A percentile compares a stretch with the other conserved stretches of the same genome.
phyloP scores from a whole-genome alignment of 1,284 basidiomycete genomes.

The Ceratobasidium sp. region DNA sequence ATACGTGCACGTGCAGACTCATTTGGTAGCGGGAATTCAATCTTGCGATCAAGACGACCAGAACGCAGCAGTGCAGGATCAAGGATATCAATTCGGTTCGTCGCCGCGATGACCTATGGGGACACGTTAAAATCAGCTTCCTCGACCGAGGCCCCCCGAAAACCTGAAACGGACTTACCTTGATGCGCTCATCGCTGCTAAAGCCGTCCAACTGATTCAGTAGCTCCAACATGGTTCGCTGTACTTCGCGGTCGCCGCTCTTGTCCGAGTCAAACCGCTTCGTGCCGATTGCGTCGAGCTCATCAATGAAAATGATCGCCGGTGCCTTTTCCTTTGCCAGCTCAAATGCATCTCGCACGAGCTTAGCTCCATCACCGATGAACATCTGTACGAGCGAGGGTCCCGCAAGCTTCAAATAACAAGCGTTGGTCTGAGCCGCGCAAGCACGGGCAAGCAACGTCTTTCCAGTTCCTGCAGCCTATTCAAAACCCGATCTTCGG shows the following conservation, averaged over 20 bases:
- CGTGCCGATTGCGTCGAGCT: constrained; percentile 80
- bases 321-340: constrained; percentile 80
- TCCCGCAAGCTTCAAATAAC: constrained; percentile 80
- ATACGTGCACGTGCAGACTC: constrained; percentile 76
- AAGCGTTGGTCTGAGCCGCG: constrained; percentile 81
- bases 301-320: constrained; percentile 83
- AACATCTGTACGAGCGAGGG: constrained; percentile 84
- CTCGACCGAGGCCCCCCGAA: constrained; percentile 15
- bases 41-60: constrained; percentile 78
- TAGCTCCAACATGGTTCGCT: constrained; percentile 80
- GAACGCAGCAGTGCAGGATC: constrained; percentile 79
- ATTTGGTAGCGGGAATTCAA: constrained; percentile 80
- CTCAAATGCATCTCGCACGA: constrained; percentile 79
- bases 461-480: constrained; percentile 69
- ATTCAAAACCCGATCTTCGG: not conserved
- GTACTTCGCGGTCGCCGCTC: constrained; percentile 79
- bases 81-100: constrained; percentile 98
- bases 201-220: constrained; percentile 81
- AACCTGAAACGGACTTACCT: constrained; percentile 63
- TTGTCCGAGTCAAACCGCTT: constrained; percentile 83
- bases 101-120: constrained; percentile 92
- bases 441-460: constrained; percentile 79
- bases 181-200: constrained; percentile 94
- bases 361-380: constrained; percentile 81
- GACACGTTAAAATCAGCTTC: not conserved